Evolutionary conservation across 108 stramenopile species (phyloP), one percentile per base, ranked within the genome.

Genomic region (Aurantiochytrium sp.): DNA sequence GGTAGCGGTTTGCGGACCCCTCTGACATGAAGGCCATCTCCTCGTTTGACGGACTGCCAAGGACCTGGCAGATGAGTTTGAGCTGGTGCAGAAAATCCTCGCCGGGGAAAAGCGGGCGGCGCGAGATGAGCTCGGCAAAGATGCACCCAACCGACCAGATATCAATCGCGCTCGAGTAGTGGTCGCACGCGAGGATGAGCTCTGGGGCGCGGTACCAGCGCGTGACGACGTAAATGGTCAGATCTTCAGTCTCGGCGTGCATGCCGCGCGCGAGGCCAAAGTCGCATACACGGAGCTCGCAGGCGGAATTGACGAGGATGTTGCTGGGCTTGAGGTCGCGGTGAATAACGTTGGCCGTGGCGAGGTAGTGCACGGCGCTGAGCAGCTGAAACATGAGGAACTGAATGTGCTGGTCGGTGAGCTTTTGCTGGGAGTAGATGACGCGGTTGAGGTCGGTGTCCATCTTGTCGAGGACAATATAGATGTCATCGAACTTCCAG

Each of bases 121-220:
- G 94, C 30, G 93, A 92, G 36, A 98, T 92, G 37, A 98, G 90
- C 91, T 99, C 99, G 1, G 97, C 98, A 91, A 99, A 97, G 69
- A 98, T 97, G 86, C 99, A 99, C 3, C 99, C 98, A 32, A 98
- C 87, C 68, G 88, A 88, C 93, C 93, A 94, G 32, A 94, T 68
- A 86, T 94, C 93, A 32, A 94, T 92, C 32, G 92, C 92, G 89
- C 54, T 37, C 24, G 69, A 42, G 69, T 73, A 87, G 55, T 89
- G 88, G 37, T 92, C 90, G 55, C 88, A 88, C 1, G 90, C 88
- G 4, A 99, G 89, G 59, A 98, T 98, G 37, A 98, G 90, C 89
- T 99, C 99, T 12, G 99, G 99, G 31, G 98, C 97, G 37, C 99
- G 92, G 91, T 99, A 99, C 99, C 99, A 99, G 19, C 99, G 91